A percentile compares a stretch with the other conserved stretches of the same genome.
phyloP scores from a whole-genome alignment of 2,329 filamentous ascomycete genomes.

The Colletotrichum musicola region DNA sequence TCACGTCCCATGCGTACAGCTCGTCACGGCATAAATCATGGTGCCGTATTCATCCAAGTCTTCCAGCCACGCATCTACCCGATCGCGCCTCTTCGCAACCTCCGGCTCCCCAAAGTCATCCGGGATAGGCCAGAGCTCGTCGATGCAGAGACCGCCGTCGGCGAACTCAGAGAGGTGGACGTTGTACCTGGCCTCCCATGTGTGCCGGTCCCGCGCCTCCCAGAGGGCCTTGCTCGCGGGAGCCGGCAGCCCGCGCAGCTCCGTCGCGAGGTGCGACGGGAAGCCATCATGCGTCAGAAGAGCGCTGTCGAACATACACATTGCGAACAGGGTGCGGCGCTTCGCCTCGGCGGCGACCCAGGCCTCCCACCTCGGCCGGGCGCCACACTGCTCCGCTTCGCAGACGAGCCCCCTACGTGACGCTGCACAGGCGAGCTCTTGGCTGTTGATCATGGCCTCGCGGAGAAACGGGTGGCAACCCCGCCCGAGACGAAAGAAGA shows the following conservation, averaged over 20 bases:
- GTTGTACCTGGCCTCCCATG: slow-evolving; percentile 61
- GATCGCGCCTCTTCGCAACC: slow-evolving; percentile 47
- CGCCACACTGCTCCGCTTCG: slow-evolving; percentile 52
- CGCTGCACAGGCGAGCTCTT: slow-evolving; percentile 60
- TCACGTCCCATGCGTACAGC: slow-evolving; percentile 56
- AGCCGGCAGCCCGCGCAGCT: slow-evolving; percentile 58
- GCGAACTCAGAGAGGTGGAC: slow-evolving; percentile 56
- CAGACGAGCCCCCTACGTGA: slow-evolving; percentile 58
- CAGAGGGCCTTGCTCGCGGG: slow-evolving; percentile 58
- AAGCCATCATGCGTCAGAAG: slow-evolving; percentile 57
- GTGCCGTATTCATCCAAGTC: slow-evolving; percentile 66
- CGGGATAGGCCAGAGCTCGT: slow-evolving; percentile 63
- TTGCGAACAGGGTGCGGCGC: slow-evolving; percentile 61
- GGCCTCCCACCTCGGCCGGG: slow-evolving; percentile 62
- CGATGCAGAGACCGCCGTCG: slow-evolving; percentile 56
- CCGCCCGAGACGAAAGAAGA: slow-evolving; percentile 56
- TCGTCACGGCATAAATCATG: slow-evolving; percentile 64
- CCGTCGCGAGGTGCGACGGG: slow-evolving; percentile 62
- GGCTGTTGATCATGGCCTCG: slow-evolving; percentile 61
- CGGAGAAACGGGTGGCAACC: slow-evolving; percentile 50
- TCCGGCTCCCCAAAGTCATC: slow-evolving; percentile 46
- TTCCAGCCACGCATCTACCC: slow-evolving; percentile 64
- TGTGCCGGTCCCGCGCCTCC: slow-evolving; percentile 50
- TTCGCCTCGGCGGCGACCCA: slow-evolving; percentile 68
- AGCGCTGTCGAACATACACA: slow-evolving; percentile 67